Base-by-base conservation (phyloP, 805 yeast species). In the Candida oleophila region DNA sequence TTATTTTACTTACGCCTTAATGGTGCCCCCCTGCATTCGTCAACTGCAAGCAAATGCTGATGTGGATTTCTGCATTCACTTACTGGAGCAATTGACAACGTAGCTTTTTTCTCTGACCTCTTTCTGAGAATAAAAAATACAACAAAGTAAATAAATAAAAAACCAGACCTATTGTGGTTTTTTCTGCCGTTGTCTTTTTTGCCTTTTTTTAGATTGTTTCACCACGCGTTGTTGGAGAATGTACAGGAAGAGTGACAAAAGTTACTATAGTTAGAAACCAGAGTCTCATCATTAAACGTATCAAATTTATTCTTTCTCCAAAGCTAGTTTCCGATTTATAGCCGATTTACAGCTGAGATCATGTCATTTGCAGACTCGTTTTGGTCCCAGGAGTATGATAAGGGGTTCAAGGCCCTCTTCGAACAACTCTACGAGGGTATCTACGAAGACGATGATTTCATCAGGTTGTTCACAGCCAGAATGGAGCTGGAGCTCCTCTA, bases 311-410 rank as follows among this genome's bases (percentile, higher is more conserved):
- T n/a, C n/a, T n/a, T n/a, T n/a, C n/a, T n/a, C n/a, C n/a, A n/a
- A n/a, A n/a, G n/a, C n/a, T n/a, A n/a, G n/a, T 20, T 12, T 36
- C 22, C 39, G 18, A 16, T 20, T 22, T 22, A 5, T 18, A 18
- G 12, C 21, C 11, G 11, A 36, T 20, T 16, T 36, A 36, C 39
- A 12, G 18, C 4, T 7, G 21, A 21, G 8, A n/a, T 19, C 22
- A 72, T 72, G 77, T 79, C 88, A 18, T 85, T 87, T 66, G 81
- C 88, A 3, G 89, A 85, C 54, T 80, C 83, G 55, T 87, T 87
- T 66, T 87, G 95, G 95, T 74, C 89, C 5, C 71, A 71, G 22
- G 91, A 85, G 58, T 81, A 83, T 57, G 66, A 73, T 12, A 66
- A 76, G 64, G 83, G 87, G 33, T 64, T 78, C 41, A 68, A 73